Evolutionary conservation across 2,329 filamentous ascomycete species (phyloP).

Genomic region (Aquanectria penicillioides): DNA sequence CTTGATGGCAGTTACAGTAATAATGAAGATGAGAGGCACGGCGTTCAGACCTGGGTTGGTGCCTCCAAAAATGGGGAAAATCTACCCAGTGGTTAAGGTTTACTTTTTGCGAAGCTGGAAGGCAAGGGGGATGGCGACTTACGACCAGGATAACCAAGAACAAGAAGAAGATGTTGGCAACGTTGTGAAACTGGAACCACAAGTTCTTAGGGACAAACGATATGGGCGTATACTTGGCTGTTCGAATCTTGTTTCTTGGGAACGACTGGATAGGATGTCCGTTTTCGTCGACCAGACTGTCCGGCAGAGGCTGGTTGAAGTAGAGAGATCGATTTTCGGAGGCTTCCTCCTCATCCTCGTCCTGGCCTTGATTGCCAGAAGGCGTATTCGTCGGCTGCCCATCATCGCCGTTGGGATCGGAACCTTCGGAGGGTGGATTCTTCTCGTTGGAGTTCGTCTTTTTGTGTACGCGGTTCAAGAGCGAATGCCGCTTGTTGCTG

Average conservation of each 20-base stretch:
- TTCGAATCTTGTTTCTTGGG: conserved; percentile 95
- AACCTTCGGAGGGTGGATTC: conserved; percentile 59
- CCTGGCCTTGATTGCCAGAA: conserved; percentile 47
- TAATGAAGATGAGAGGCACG: conserved; percentile 92
- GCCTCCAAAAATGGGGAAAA: conserved; percentile 95
- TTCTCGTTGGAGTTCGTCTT: conserved; percentile 73
- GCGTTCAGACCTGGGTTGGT: conserved; percentile 89
- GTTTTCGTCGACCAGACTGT: conserved; percentile 80
- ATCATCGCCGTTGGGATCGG: conserved; percentile 37
- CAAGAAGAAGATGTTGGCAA: conserved; percentile 98
- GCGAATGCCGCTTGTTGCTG: conserved; percentile 80
- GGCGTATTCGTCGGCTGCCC: conserved; percentile 42
- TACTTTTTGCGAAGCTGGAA: conserved; percentile 14
- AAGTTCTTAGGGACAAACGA: conserved; percentile 97
- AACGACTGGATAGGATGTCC: conserved; percentile 77
- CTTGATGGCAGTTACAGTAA: conserved; percentile 88
- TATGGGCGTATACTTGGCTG: conserved; percentile 94
- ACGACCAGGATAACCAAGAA: conserved; percentile 95
- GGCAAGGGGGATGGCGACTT: conserved; percentile 54
- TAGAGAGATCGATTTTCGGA: conserved; percentile 71
- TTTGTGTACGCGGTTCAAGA: conserved; percentile 79
- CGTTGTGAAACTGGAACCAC: conserved; percentile 98
- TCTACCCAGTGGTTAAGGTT: conserved; percentile 63
- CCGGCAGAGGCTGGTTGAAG: conserved; percentile 86
- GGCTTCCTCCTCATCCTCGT: conserved; percentile 51